These are phyloP conservation scores for Cyclostephanos invisitatus DNA, from an alignment of 108 stramenopile genomes.

Conservation along the genomic window DNA sequence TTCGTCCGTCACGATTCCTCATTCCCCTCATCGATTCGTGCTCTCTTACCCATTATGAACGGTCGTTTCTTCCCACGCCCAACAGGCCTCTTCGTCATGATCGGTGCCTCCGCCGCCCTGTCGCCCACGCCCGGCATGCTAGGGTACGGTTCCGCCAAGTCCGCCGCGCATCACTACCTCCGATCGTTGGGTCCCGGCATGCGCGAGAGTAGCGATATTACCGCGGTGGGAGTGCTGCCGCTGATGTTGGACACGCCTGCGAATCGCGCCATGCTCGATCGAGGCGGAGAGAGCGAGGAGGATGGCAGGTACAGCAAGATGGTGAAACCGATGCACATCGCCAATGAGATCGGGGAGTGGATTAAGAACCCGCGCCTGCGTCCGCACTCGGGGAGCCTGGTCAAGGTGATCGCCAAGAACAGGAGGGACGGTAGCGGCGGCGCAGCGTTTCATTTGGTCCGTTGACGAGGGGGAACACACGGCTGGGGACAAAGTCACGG, in stretches of 20 bases:
- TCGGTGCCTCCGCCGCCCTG: constrained; percentile 71
- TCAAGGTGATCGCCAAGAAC: constrained; percentile 73
- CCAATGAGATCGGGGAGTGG: constrained; percentile 77
- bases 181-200: constrained; percentile 64
- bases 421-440: constrained; percentile 53
- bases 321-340: constrained; percentile 77
- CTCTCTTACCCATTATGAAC: not conserved
- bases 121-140: constrained; percentile 74
- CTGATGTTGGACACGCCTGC: constrained; percentile 77
- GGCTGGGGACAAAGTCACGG: too few species aligned
- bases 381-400: constrained; percentile 79
- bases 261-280: constrained; percentile 70
- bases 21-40: not conserved
- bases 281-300: constrained; percentile 27
- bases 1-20: not conserved
- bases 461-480: constrained; percentile 32
- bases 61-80: not conserved
- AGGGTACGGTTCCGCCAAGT: constrained; percentile 70
- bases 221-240: constrained; percentile 72
- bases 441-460: constrained; percentile 62
- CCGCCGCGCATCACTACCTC: constrained; percentile 67
- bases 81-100: constrained; percentile 51
- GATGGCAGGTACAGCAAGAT: constrained; percentile 47
- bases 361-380: constrained; percentile 60
- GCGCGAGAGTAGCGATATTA: constrained; percentile 41